A percentile compares a stretch with the other conserved stretches of the same genome.
phyloP scores from a whole-genome alignment of 2,329 filamentous ascomycete genomes.

The Canariomyces notabilis region DNA sequence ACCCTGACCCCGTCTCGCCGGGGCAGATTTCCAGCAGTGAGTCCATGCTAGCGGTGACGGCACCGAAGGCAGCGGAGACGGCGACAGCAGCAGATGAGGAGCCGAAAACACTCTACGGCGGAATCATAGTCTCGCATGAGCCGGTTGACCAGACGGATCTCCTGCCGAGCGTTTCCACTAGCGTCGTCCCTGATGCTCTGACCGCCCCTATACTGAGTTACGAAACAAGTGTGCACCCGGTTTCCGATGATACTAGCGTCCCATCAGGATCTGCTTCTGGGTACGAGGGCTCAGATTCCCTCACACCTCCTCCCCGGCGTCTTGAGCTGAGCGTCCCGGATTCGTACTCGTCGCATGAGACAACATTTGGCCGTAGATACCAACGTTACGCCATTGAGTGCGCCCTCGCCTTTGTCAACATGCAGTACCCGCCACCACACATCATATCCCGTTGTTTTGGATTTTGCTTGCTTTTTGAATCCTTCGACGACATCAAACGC shows the following conservation, averaged over 20 bases:
- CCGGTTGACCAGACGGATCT: constrained; percentile 10
- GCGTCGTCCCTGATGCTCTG: constrained; percentile 3
- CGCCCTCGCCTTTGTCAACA: constrained; percentile 53
- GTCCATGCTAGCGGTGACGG: background rate
- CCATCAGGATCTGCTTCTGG: constrained; percentile 25
- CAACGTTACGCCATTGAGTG: constrained; percentile 61
- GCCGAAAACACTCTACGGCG: constrained; percentile 22
- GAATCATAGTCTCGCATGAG: constrained; percentile 27
- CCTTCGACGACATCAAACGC: constrained; percentile 42
- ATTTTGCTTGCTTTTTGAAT: constrained; percentile 61
- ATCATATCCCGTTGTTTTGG: constrained; percentile 58
- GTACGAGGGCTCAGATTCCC: constrained; percentile 15
- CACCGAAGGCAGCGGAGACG: background rate
- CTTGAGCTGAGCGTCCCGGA: constrained; percentile 38
- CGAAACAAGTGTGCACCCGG: constrained; percentile 48
- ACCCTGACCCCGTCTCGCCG: background rate
- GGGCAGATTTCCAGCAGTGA: background rate
- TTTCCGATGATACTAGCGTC: constrained; percentile 47
- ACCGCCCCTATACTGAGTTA: constrained; percentile 30
- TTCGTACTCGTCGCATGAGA: constrained; percentile 59
- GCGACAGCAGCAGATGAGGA: background rate
- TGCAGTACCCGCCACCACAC: constrained; percentile 43
- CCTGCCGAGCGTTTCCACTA: constrained; percentile 6
- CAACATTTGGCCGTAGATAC: constrained; percentile 64
- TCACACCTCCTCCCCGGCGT: constrained; percentile 26